Evolutionary conservation across 2,329 filamentous ascomycete genomes (phyloP).

Genomic region (Nemania bipapillata): DNA sequence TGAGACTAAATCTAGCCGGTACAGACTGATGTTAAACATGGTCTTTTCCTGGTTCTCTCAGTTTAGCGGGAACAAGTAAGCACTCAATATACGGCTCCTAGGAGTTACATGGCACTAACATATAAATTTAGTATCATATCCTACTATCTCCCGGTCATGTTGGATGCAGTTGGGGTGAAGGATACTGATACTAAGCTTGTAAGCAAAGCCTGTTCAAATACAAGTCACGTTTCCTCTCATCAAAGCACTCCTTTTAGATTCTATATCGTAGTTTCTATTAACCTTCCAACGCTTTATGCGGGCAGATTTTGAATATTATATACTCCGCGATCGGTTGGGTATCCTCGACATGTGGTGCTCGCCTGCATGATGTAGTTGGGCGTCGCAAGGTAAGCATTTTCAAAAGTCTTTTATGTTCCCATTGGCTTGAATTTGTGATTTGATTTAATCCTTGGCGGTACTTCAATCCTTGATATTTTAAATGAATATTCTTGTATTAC

Average conservation of each 20-base stretch:
- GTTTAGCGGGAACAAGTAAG: conserved; percentile 55
- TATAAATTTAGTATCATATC: conserved; percentile 47
- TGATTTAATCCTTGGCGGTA: not conserved
- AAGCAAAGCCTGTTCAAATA: not conserved
- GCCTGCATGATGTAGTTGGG: conserved; percentile 55
- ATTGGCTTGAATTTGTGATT: not conserved
- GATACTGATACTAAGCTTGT: conserved; percentile 54
- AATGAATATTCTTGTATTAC: not conserved
- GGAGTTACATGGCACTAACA: conserved; percentile 10
- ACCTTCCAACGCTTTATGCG: not conserved
- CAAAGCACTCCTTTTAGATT: not conserved
- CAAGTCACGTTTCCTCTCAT: not conserved
- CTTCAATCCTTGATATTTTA: not conserved
- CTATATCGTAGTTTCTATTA: not conserved
- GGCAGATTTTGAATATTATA: conserved; percentile 53
- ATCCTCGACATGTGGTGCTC: conserved; percentile 53
- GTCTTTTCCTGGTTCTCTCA: conserved; percentile 57
- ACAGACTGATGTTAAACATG: conserved; percentile 55
- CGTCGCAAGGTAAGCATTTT: conserved; percentile 49
- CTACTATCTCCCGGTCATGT: conserved; percentile 56
- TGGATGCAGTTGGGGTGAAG: conserved; percentile 56
- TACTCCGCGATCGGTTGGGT: conserved; percentile 55
- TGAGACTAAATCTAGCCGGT: conserved; percentile 52
- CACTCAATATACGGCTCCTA: not conserved
- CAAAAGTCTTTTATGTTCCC: not conserved